A percentile compares a stretch with the other conserved stretches of the same genome.
Evolutionary conservation across 805 yeast genomes (phyloP).

Genomic region (Naumovozyma castellii): DNA sequence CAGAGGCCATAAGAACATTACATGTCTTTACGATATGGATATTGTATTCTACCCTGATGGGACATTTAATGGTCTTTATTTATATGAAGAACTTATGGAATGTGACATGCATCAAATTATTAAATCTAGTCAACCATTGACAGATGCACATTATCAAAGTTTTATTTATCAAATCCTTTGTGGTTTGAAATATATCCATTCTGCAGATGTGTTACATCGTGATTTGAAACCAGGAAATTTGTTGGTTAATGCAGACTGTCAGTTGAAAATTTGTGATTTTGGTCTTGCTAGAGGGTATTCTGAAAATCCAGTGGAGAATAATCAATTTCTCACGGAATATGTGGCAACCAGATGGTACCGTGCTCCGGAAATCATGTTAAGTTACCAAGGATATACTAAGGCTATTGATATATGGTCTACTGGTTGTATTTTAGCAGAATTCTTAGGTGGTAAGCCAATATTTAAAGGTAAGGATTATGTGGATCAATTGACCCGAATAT

Average conservation of each 20-base stretch:
- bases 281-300: conserved; percentile 93
- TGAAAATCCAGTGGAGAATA: conserved; percentile 68
- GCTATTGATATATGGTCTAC: conserved; percentile 97
- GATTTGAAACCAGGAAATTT: conserved; percentile 92
- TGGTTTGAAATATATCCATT: conserved; percentile 81
- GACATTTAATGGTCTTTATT: conserved; percentile 79
- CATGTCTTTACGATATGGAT: conserved; percentile 88
- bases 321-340: conserved; percentile 89
- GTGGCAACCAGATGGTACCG: conserved; percentile 98
- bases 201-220: conserved; percentile 85
- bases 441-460: conserved; percentile 83
- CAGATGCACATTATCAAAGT: conserved; percentile 89
- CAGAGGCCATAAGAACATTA: conserved; percentile 91
- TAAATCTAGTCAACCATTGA: conserved; percentile 81
- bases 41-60: conserved; percentile 56
- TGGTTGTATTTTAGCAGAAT: conserved; percentile 91
- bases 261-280: conserved; percentile 89
- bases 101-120: conserved; percentile 97
- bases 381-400: conserved; percentile 86
- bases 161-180: conserved; percentile 86
- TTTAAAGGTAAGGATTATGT: conserved; percentile 94
- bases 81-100: conserved; percentile 95
- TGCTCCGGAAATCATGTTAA: conserved; percentile 94
- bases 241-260: conserved; percentile 91
- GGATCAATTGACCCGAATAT: conserved; percentile 81